A percentile compares a stretch with the other conserved stretches of the same genome.
Evolutionary conservation across 139 green algal species (phyloP).

Genomic region (Chlamydomonas incerta): DNA sequence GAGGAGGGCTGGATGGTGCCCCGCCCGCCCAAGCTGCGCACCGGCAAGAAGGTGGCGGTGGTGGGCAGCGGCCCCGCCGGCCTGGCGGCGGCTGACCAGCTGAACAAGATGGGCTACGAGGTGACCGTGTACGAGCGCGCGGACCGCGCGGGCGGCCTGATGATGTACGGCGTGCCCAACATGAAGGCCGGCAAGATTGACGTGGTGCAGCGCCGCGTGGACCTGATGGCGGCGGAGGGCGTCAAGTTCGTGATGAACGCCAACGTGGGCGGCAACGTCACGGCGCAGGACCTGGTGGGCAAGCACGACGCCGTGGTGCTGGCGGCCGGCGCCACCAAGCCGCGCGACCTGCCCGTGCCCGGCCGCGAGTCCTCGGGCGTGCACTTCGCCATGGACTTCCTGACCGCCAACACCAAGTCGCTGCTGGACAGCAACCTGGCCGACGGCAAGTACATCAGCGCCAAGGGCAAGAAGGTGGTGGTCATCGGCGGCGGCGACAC

Average conservation of each 20-base stretch:
- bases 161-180: conserved; percentile 99
- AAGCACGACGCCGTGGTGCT: conserved; percentile 88
- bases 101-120: conserved; percentile 95
- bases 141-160: conserved; percentile 94
- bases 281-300: conserved; percentile 65
- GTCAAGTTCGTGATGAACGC: conserved; percentile 87
- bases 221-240: conserved; percentile 94
- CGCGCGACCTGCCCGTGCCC: conserved; percentile 89
- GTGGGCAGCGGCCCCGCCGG: conserved; percentile 92
- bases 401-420: conserved; percentile 92
- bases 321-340: conserved; percentile 92
- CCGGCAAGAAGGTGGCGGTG: conserved; percentile 85
- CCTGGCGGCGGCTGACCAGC: conserved; percentile 95
- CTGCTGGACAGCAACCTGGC: conserved; percentile 87
- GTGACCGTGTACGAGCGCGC: conserved; percentile 95
- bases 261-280: conserved; percentile 78
- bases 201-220: conserved; percentile 93
- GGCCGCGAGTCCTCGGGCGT: conserved; percentile 81
- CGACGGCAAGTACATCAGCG: conserved; percentile 89
- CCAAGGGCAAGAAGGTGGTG: conserved; percentile 91
- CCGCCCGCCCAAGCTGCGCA: conserved; percentile 82
- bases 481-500: conserved; percentile 98
- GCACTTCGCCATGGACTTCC: conserved; percentile 99
- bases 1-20: conserved; percentile 97
- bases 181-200: conserved; percentile 97